Conservation (phyloP, 2,329 filamentous ascomycete species). For the Chaetothyriales sp. region DNA sequence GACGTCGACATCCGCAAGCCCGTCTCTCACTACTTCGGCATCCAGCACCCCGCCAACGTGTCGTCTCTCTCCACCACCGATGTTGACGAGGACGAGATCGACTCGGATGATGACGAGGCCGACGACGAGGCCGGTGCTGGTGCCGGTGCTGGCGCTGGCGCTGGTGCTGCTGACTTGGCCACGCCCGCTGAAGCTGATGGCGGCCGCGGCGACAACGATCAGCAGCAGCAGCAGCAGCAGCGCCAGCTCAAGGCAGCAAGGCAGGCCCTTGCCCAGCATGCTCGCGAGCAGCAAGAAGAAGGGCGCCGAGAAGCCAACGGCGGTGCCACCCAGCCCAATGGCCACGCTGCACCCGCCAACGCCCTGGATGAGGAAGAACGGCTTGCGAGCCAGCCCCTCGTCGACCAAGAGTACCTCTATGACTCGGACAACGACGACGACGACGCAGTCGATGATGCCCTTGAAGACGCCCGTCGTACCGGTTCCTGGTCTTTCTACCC, state of each 20-base stretch:
- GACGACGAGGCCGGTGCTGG: constrained; percentile 16
- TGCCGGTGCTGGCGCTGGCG: constrained; percentile 5
- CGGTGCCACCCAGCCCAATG: constrained; percentile 30
- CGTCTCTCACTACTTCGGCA: constrained; percentile 75
- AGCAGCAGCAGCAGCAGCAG: too few relatives aligned
- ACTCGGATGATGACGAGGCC: constrained; percentile 53
- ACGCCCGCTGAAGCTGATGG: constrained; percentile 20
- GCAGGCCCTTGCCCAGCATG: constrained; percentile 38
- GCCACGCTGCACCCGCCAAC: constrained; percentile 28
- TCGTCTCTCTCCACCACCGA: constrained; percentile 65
- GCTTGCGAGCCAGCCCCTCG: constrained; percentile 47
- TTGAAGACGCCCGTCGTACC: constrained; percentile 63
- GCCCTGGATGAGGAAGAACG: constrained; percentile 70
- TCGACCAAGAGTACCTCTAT: constrained; percentile 56
- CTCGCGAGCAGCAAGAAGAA: constrained; percentile 22
- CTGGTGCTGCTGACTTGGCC: constrained; percentile 9
- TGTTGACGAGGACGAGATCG: constrained; percentile 58
- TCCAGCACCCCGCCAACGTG: constrained; percentile 63
- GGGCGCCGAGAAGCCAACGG: constrained; percentile 22
- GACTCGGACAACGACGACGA: constrained; percentile 78
- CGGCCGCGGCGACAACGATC: constrained; percentile 25
- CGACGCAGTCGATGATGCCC: constrained; percentile 40
- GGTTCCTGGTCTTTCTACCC: constrained; percentile 60
- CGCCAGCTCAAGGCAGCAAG: constrained; percentile 37
- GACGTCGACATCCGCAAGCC: constrained; percentile 94